A percentile compares a stretch with the other conserved stretches of the same genome.
Evolutionary conservation across 192 early-diverging fungal genomes (phyloP).

Genomic region (Coemansia guatemalensis): DNA sequence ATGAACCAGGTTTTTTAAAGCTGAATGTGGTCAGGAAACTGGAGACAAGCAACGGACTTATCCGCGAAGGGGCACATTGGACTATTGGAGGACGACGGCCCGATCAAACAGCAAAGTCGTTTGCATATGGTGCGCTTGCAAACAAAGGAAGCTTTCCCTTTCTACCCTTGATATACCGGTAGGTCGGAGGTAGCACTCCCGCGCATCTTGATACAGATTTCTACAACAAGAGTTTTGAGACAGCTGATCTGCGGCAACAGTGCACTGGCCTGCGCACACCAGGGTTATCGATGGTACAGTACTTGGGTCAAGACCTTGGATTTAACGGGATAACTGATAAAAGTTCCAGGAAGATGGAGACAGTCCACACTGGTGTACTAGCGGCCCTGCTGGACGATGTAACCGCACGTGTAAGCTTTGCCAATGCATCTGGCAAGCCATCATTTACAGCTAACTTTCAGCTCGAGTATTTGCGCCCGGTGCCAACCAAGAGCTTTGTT

Average conservation of each 20-base stretch:
- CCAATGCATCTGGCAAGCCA: constrained; percentile 26
- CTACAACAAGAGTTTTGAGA: constrained; percentile 16
- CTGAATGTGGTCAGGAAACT: constrained; percentile 14
- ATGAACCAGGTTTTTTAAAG: not conserved
- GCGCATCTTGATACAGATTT: constrained; percentile 12
- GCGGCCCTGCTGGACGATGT: constrained; percentile 38
- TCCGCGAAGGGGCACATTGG: constrained; percentile 40
- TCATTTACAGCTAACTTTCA: constrained; percentile 47
- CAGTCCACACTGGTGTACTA: constrained; percentile 28
- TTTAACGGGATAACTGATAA: constrained; percentile 8
- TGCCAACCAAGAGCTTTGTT: constrained; percentile 20
- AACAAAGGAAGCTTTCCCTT: constrained; percentile 13
- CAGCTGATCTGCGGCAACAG: not conserved
- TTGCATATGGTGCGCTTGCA: constrained; percentile 28
- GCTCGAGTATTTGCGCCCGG: constrained; percentile 27
- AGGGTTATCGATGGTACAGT: constrained; percentile 35
- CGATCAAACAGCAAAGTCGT: constrained; percentile 24
- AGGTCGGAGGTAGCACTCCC: constrained; percentile 15
- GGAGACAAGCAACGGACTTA: constrained; percentile 2
- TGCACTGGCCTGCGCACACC: constrained; percentile 7
- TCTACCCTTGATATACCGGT: constrained; percentile 29
- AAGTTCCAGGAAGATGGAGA: not conserved
- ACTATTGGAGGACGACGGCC: constrained; percentile 17
- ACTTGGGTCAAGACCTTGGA: constrained; percentile 24
- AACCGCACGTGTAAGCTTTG: constrained; percentile 29